phyloP scores from a whole-genome alignment of 495 filamentous ascomycete genomes.

The Aspergillus biplanus region DNA sequence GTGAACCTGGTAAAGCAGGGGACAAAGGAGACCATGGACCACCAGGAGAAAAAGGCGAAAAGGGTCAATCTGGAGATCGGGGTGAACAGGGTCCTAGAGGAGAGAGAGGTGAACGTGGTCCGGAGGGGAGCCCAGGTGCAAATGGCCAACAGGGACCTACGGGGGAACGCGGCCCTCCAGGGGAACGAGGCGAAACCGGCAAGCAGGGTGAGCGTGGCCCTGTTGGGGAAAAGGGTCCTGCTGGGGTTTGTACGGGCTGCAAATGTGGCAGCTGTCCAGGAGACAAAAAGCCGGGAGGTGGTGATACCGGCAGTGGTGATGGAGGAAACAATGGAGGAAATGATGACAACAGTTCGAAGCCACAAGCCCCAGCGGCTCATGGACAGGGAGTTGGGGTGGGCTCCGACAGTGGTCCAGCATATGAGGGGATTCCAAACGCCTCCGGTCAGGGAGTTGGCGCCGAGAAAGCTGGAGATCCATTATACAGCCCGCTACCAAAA shows the following conservation, averaged over 20 bases:
- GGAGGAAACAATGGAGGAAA: too few relatives aligned
- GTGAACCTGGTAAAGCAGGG: neutral
- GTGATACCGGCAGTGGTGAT: too few relatives aligned
- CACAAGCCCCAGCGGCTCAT: neutral
- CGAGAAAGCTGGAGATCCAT: neutral
- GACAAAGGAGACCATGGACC: neutral
- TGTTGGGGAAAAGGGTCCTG: neutral
- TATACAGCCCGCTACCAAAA: neutral
- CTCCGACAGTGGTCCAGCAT: neutral
- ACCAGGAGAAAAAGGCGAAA: neutral
- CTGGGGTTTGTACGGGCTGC: neutral
- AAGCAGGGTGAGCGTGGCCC: neutral
- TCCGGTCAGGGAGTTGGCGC: neutral
- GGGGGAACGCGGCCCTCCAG: neutral
- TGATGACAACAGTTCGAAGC: neutral
- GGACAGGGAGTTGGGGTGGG: neutral
- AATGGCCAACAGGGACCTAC: neutral
- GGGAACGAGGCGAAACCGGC: neutral
- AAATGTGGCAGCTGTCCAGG: neutral
- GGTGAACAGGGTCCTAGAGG: neutral
- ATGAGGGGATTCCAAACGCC: neutral
- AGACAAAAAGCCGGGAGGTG: neutral
- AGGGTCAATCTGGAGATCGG: neutral
- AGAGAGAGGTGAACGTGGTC: neutral
- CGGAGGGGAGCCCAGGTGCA: neutral